Evolutionary conservation across 768 basidiomycete genomes (phyloP).

Genomic region (Tricholoma flavovirens): DNA sequence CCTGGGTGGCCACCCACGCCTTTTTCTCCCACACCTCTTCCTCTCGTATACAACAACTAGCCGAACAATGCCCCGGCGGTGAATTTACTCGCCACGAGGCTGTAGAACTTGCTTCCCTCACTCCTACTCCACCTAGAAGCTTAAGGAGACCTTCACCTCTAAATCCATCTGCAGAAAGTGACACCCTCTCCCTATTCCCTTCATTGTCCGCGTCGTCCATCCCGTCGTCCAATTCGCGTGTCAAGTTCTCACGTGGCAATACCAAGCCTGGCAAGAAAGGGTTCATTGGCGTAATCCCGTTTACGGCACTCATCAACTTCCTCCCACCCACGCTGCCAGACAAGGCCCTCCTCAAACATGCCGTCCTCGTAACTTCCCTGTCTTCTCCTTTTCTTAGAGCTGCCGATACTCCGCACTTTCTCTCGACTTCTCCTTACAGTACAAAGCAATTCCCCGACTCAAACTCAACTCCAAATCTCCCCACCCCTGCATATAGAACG

Average conservation of each 20-base stretch:
- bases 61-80: slow-evolving; percentile 26
- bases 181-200: slow-evolving; percentile 1
- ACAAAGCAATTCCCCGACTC: neutral
- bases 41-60: slow-evolving; percentile 26
- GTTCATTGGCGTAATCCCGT: slow-evolving; percentile 12
- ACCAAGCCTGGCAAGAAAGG: neutral
- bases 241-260: neutral
- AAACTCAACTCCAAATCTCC: neutral
- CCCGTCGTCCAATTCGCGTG: neutral
- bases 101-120: slow-evolving; percentile 9
- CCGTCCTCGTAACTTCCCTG: slow-evolving; percentile 39
- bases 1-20: slow-evolving; percentile 22
- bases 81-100: slow-evolving; percentile 29
- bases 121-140: neutral
- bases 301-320: slow-evolving; percentile 41
- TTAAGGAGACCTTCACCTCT: slow-evolving; percentile 1
- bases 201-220: neutral
- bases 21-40: no score
- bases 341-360: slow-evolving; percentile 37
- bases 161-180: neutral
- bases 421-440: slow-evolving; percentile 1
- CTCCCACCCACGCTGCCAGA: slow-evolving; percentile 34
- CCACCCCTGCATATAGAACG: neutral
- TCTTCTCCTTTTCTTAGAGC: slow-evolving; percentile 29
- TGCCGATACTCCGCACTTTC: neutral